Base-by-base conservation (phyloP, 2,329 filamentous ascomycete genomes). In the Fusarium subglutinans region DNA sequence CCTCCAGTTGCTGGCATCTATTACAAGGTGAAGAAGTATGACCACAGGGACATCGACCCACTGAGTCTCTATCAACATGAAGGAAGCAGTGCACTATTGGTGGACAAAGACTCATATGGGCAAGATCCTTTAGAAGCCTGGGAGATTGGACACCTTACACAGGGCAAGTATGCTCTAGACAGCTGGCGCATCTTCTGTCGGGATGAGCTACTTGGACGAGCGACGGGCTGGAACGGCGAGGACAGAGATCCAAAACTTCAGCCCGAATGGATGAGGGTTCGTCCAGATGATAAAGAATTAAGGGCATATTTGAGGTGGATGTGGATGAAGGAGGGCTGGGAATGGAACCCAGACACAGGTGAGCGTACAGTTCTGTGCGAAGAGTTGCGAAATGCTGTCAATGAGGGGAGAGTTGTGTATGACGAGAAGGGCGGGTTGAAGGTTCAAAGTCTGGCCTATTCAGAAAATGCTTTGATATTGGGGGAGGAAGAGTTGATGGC, bases 151-250 rank as follows among this genome's bases (percentile, higher is more conserved):
- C 94, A 97, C 81, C 84, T 98, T 65, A 95, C 94, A 1, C 91
- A 94, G 61, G 94, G 95, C 22, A 87, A 90, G 4, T 98, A 98
- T 81, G 93, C 94, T 1, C 86, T 96, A 55, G 95, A 98, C 81
- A 95, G 93, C 79, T 98, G 94, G 93, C 90, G 95, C 7, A 98
- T 98, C 72, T 98, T 98, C 82, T 98, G 94, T 80, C 90, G 95
- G 4, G 95, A 98, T 80, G 86, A 88, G 38, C 81, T 97, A 30
- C 88, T 95, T 13, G 92, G 90, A 0, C 81, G 91, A 24, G 90
- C 92, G 4, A 80, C 83, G 15, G 89, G 91, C 72, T 94, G 92
- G 89, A 91, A 90, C 77, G 93, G 92, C 3, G 85, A 82, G 77
- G 79, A 88, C 74, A 73, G 83, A 77, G 74, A 83, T 78, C 69